Evolutionary conservation across 352 stramenopile genomes (phyloP).

Genomic region (Phytophthora boehmeriae): DNA sequence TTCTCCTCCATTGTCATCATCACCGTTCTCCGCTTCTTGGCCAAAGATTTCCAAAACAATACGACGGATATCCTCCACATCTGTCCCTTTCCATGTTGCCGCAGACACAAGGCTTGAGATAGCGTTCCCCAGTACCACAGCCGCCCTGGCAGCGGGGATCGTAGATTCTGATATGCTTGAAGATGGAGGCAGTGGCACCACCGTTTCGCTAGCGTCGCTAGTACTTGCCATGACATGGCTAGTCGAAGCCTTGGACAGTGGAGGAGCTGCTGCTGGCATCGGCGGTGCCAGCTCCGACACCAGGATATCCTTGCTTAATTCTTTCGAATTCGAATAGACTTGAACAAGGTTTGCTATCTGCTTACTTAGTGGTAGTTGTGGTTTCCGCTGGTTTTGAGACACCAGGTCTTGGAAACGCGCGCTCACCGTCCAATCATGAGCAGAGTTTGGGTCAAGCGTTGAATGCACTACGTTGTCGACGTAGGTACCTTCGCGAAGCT

Average conservation of each 20-base stretch:
- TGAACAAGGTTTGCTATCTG: constrained; percentile 71
- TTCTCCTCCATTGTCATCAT: constrained; percentile 13
- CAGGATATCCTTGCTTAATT: constrained; percentile 71
- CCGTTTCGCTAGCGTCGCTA: constrained; percentile 4
- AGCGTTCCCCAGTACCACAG: constrained; percentile 69
- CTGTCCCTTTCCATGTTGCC: constrained; percentile 76
- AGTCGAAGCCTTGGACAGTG: constrained; percentile 18
- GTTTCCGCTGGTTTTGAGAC: constrained; percentile 55
- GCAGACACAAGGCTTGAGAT: constrained; percentile 75
- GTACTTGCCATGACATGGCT: background rate
- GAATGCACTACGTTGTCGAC: constrained; percentile 88
- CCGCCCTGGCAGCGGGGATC: constrained; percentile 77
- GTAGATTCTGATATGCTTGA: constrained; percentile 38
- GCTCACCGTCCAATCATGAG: constrained; percentile 67
- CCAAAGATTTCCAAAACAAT: constrained; percentile 66
- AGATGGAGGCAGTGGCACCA: background rate
- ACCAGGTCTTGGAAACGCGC: constrained; percentile 51
- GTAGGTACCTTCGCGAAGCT: constrained; percentile 78
- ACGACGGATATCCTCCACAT: constrained; percentile 67
- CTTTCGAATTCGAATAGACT: constrained; percentile 74
- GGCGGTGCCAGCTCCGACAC: constrained; percentile 74
- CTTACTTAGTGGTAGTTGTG: constrained; percentile 66
- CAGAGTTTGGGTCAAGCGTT: constrained; percentile 66
- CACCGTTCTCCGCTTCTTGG: constrained; percentile 21
- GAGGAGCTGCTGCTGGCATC: constrained; percentile 32